Base-by-base conservation (phyloP, 352 stramenopile genomes). In the Paralagenidium karlingii region DNA sequence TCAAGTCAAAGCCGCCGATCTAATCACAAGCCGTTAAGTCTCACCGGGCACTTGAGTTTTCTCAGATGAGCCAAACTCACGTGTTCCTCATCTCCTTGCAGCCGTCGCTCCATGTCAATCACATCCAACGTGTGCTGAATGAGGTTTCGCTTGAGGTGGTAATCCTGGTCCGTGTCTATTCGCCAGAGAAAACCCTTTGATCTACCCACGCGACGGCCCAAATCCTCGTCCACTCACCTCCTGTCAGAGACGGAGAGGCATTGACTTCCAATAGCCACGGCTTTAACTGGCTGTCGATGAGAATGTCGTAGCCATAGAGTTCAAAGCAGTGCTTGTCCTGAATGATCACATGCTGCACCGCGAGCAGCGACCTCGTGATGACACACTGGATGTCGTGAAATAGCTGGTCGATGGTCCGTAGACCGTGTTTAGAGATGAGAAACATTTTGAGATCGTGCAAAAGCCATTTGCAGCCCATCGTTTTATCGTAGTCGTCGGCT, bases 261-360 rank as follows among this genome's bases (percentile, higher is more conserved):
- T 92, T 92, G 5, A 94, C 79, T 51, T 94, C 81, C 8, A 94
- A 51, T 19, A 94, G 58, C 81, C 81, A 94, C 3, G 78, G 68
- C 52, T 83, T 86, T 21, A 94, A 58, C 6, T 79, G 32, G 46
- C 55, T 63, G 61, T 94, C 81, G 34, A 94, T 66, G 34, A 94
- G 65, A 18, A 94, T 63, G 53, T 94, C 81, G 56, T 92, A 93
- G n/a, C 81, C 81, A 50, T 93, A 94, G 27, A 84, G 67, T 49
- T 94, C 81, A 34, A 91, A 95, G 59, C 81, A 94, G 48, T 95
- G 81, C 42, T 63, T 53, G 58, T 95, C 80, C 42, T 91, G 84
- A 44, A 90, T 91, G 49, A 95, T 81, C 8, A 80, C 58, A 10
- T 69, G 63, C 53, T 95, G 82, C 8, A 96, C 85, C 9, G 81